phyloP scores from a whole-genome alignment of 176 grass and related monocot genomes.

The Chloris gayana region DNA sequence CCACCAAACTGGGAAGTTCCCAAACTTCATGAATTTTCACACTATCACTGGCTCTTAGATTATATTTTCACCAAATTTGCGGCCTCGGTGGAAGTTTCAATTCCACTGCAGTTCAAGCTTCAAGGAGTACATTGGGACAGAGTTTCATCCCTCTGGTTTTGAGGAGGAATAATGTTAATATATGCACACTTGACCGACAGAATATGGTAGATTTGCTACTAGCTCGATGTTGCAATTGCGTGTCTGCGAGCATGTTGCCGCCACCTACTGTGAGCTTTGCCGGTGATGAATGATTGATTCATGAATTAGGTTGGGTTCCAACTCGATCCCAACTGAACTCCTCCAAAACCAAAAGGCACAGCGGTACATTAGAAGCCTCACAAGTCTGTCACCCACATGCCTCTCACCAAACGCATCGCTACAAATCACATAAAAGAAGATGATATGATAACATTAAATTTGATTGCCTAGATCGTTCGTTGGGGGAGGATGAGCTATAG shows the following conservation, averaged over 20 bases:
- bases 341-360: conserved; percentile 1
- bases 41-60: background rate
- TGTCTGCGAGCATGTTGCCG: background rate
- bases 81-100: too few species aligned
- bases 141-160: background rate
- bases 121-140: background rate
- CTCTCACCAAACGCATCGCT: conserved; percentile 45
- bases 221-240: background rate
- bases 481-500: too few species aligned
- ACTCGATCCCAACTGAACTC: conserved; percentile 32
- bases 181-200: conserved; percentile 12
- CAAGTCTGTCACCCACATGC: conserved; percentile 15
- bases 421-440: background rate
- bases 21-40: background rate
- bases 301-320: background rate
- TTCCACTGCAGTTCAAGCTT: background rate
- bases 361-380: conserved; percentile 1
- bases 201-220: background rate
- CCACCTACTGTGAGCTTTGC: background rate
- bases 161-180: background rate
- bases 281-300: too few species aligned
- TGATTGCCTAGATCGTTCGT: background rate
- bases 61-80: background rate
- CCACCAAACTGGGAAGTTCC: too few species aligned
- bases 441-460: conserved; percentile 12